Base-by-base conservation (phyloP, 2,329 filamentous ascomycete species). In the Penicillium sp. region DNA sequence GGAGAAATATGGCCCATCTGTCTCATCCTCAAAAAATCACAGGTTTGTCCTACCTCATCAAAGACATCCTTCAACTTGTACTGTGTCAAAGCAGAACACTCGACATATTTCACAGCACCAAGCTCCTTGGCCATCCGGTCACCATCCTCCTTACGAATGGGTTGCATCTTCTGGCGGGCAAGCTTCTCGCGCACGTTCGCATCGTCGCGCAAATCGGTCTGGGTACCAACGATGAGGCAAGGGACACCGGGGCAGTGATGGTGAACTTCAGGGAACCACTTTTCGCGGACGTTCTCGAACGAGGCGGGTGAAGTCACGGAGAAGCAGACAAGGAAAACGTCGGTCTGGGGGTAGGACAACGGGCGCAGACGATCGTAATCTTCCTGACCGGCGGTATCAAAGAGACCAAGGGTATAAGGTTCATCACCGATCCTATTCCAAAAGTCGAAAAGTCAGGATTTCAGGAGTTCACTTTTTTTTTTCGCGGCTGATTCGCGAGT, bases 11-110 rank as follows among this genome's bases (percentile, higher is more conserved):
- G 7, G 13, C 29, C 31, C 19, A 4, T 16, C 21, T 25, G 21
- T 37, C 13, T 33, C 31, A 33, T 33, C 23, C 29, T 8, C 42
- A 48, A 47, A 35, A 35, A 27, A 44, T 27, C 29, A 21, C 31
- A 47, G 19, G 8, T 11, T 9, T 23, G 23, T 46, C 43, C 19
- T 84, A 96, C 93, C 90, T 98, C 95, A 72, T 99, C 95, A 78
- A 99, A 99, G 19, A 99, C 95, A 73, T 98, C 95, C 84, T 99
- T 99, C 65, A 99, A 81, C 80, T 97, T 97, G 81, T 93, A 97
- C 81, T 99, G 95, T 62, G 95, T 98, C 76, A 99, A 81, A 57
- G 95, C 95, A 74, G 93, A 97, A 82, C 95, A 99, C 81, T 99
- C 95, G 63, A 98, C 95, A 70, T 99, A 99, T 83, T 97, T 98